These are phyloP conservation scores for Chaetomium tenue DNA, from an alignment of 495 filamentous ascomycete species.

Conservation along the genomic window DNA sequence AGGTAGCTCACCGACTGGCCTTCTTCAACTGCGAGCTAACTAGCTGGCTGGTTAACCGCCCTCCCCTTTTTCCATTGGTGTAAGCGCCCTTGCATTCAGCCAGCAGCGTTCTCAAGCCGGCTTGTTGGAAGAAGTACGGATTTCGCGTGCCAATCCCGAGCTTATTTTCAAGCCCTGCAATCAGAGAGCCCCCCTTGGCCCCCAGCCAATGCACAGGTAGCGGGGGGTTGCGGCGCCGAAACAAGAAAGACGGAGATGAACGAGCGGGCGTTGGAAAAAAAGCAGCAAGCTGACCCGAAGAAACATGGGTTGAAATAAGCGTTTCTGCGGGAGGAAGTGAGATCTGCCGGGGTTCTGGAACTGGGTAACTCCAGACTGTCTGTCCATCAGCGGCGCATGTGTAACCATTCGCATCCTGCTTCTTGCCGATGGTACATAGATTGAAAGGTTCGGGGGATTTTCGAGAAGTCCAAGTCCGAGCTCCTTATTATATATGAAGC, in stretches of 20 bases:
- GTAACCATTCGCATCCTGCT: no score
- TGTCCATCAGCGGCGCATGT: no score
- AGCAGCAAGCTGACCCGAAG: background rate
- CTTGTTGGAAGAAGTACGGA: no score
- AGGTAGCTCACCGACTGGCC: no score
- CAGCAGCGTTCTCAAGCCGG: slow-evolving; percentile 1
- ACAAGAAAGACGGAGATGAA: background rate
- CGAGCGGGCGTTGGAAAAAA: background rate
- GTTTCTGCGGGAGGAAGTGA: background rate
- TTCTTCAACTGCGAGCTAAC: no score
- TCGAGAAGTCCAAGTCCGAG: no score
- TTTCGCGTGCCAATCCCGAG: slow-evolving; percentile 4
- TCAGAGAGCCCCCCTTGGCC: background rate
- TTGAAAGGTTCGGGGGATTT: background rate
- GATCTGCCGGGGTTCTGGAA: no score
- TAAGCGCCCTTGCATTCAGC: background rate
- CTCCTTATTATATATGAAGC: no score
- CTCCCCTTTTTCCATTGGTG: no score
- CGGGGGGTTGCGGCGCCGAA: background rate
- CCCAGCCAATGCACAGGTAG: background rate
- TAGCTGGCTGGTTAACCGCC: no score
- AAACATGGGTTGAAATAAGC: background rate
- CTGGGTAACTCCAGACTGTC: no score
- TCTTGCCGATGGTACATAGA: no score
- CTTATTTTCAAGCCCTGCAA: background rate